These are phyloP conservation scores for Metschnikowia colocasiae DNA, from an alignment of 805 yeast species.

Conservation along the genomic window DNA sequence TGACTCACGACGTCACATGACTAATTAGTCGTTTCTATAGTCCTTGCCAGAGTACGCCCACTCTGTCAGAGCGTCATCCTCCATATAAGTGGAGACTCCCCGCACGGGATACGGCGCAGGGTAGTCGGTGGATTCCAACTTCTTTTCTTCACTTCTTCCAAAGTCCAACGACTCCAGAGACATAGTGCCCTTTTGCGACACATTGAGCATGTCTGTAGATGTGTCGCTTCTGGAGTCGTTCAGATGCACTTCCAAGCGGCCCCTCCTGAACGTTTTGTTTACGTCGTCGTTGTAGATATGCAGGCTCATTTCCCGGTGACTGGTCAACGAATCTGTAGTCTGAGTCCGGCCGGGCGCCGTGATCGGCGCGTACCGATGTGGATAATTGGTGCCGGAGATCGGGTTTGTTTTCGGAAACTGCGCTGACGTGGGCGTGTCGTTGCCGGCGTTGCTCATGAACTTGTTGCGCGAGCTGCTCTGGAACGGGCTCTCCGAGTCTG, in stretches of 20 bases:
- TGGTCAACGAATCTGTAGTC: conserved; percentile 2
- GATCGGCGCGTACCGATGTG: conserved; percentile 1
- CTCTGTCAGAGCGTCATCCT: neutral
- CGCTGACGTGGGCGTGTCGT: neutral
- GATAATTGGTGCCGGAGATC: neutral
- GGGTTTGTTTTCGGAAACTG: neutral
- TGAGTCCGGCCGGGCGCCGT: neutral
- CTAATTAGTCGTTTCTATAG: too few relatives aligned
- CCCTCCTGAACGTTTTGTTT: neutral
- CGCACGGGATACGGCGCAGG: conserved; percentile 18
- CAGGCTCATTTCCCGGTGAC: conserved; percentile 3
- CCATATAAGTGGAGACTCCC: conserved; percentile 17
- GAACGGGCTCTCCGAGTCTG: conserved; percentile 12
- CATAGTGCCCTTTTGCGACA: neutral
- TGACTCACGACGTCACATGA: too few relatives aligned
- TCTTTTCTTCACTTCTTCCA: neutral
- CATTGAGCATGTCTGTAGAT: neutral
- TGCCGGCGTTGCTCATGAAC: neutral
- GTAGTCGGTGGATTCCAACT: neutral
- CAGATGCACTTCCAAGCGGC: conserved; percentile 2
- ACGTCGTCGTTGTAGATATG: conserved; percentile 2
- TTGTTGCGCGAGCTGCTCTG: neutral
- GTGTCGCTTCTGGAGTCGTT: conserved; percentile 1
- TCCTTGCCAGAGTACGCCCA: neutral
- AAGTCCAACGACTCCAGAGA: conserved; percentile 1